Evolutionary conservation across 2,329 filamentous ascomycete species (phyloP), one percentile per base, ranked within the genome.

Genomic region (Aureobasidium sp.): DNA sequence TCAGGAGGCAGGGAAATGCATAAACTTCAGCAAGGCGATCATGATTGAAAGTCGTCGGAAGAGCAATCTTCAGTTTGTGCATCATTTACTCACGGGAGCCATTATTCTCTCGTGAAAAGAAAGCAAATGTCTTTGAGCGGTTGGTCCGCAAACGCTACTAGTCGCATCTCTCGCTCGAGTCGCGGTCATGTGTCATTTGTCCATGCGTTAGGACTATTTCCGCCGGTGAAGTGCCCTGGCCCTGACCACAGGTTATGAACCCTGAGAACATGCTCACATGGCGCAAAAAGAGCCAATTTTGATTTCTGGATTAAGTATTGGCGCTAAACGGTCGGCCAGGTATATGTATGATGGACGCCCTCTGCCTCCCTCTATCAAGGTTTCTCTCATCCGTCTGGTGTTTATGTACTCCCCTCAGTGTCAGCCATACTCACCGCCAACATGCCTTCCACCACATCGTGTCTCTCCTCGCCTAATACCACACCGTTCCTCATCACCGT

Each of bases 401-500:
- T 60, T 49, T 34, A 36, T 48, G 42, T 34, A 27, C 31, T 44
- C 55, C 55, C 42, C 29, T 47, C 29, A 9, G 8, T 48, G n/a
- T 37, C 41, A 59, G 11, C 31, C 22, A 25, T 34, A 7, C 11
- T 22, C 15, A 12, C 7, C 25, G 39, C 25, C 44, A 60, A 60
- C 15, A 60, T 60, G 57, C 17, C 34, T 60, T 60, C 57, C 57
- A 49, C 44, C 15, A 49, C 44, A 20, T 49, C 45, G 11, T 62
- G 62, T 34, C 48, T 66, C 17, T 63, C 62, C 12, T 64, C 64
- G 58, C 67, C 69, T 15, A 68, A 69, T 39, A 66, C 67, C 9
- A 76, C 75, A 57, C 77, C 77, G 14, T 79, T 79, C 70, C 66
- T 71, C 63, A 75, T 80, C 63, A 71, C 72, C 62, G 68, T 65